Conservation (phyloP, 169 alveolate genomes). For the Eimeria praecox region DNA sequence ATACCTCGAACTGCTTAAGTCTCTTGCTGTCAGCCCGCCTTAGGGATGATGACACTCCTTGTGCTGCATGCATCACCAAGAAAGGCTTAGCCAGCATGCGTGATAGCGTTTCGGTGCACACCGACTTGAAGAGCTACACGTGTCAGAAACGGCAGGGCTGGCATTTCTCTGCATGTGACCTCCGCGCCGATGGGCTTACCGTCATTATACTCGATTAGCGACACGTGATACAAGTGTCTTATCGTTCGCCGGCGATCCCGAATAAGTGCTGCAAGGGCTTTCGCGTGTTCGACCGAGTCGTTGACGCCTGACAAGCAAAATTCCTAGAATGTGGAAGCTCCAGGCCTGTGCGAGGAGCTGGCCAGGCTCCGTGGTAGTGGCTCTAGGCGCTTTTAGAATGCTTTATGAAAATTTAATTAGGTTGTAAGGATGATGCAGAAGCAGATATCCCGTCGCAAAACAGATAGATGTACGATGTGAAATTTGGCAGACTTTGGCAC, state of each 20-base stretch:
- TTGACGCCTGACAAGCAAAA: background rate
- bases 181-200: background rate
- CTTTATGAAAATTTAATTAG: background rate
- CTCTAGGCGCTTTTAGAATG: background rate
- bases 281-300: conserved; percentile 64
- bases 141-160: background rate
- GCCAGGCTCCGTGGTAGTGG: background rate
- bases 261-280: conserved; percentile 68
- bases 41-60: conserved; percentile 46
- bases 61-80: conserved; percentile 6
- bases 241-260: conserved; percentile 46
- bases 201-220: conserved; percentile 40
- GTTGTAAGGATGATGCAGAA: background rate
- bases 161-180: background rate
- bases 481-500: background rate
- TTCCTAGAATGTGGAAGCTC: conserved; percentile 86
- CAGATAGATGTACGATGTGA: background rate
- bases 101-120: background rate
- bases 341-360: conserved; percentile 42
- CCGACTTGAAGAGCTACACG: background rate
- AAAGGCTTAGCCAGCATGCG: background rate
- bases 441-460: background rate
- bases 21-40: conserved; percentile 42
- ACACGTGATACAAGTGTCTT: conserved; percentile 65
- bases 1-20: conserved; percentile 63